Base-by-base conservation (phyloP, 2,329 filamentous ascomycete species). In the Fusarium devonianum region DNA sequence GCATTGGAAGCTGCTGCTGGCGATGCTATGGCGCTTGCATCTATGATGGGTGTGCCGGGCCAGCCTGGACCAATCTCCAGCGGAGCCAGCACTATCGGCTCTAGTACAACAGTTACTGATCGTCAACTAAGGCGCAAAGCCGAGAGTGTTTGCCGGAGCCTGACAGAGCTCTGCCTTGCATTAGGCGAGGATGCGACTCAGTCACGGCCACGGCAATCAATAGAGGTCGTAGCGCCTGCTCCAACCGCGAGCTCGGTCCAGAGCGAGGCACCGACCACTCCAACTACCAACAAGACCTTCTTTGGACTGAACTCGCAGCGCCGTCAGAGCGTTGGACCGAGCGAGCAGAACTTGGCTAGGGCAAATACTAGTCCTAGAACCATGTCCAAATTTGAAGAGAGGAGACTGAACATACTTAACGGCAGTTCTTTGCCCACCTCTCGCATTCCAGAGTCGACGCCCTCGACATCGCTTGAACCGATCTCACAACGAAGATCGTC, bases 91-190 rank as follows among this genome's bases (percentile, higher is more conserved):
- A 77, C 80, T 39, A 81, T 86, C 49, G 83, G 86, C 21, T 72
- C 75, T 23, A 72, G 73, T 39, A 71, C 74, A 10, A 77, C 77
- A 1, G 73, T 86, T 9, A 87, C 89, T 1, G 93, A 99, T 68
- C 85, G 94, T 39, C 90, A 96, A 68, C 79, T 96, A 12, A 85
- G 92, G 37, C 85, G 93, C 55, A 97, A 96, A 71, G 90, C 91
- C 19, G 93, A 99, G 68, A 92, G 89, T 66, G 85, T 99, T 68
- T 97, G 94, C 69, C 88, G 93, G 43, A 94, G 89, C 66, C 75
- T 99, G 58, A 97, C 93, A 0, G 94, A 99, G 71, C 79, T 99
- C 6, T 96, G 91, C 67, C 82, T 99, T 46, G 89, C 92, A 1
- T 76, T 99, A 43, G 86, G 86, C 21, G 88, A 90, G 56, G 82